Percentiles rank a stretch among this genome's conserved stretches.
These are phyloP conservation scores for Lichina pygmaea DNA, from an alignment of 495 filamentous ascomycete species.

Conservation along the genomic window DNA sequence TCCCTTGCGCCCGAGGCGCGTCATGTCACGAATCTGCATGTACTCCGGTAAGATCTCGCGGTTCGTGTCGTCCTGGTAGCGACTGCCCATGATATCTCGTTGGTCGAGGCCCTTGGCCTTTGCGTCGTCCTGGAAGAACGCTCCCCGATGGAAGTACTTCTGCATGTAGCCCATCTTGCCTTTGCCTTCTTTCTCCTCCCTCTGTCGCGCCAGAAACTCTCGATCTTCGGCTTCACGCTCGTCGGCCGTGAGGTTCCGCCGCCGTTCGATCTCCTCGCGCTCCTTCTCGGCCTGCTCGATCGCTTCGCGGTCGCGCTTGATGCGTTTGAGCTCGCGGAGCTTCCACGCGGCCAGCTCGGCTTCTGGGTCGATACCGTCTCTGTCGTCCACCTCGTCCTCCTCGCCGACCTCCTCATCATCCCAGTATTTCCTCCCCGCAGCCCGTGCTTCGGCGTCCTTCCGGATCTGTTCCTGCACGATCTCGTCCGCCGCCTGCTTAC, in stretches of 20 bases:
- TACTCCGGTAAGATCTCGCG: slow-evolving; percentile 69
- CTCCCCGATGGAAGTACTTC: slow-evolving; percentile 90
- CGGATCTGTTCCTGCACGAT: slow-evolving; percentile 74
- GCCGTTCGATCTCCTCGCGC: slow-evolving; percentile 67
- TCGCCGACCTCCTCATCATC: slow-evolving; percentile 53
- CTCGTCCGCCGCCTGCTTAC: slow-evolving; percentile 40
- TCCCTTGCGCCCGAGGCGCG: slow-evolving; percentile 77
- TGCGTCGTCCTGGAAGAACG: slow-evolving; percentile 70
- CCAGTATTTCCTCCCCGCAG: slow-evolving; percentile 55
- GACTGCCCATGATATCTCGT: slow-evolving; percentile 55
- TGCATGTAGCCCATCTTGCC: slow-evolving; percentile 84
- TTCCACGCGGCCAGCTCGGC: slow-evolving; percentile 87
- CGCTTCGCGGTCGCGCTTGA: slow-evolving; percentile 60
- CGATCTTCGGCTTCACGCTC: slow-evolving; percentile 73
- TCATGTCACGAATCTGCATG: slow-evolving; percentile 83
- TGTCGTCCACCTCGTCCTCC: slow-evolving; percentile 47
- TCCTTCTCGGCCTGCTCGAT: slow-evolving; percentile 70
- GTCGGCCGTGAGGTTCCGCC: slow-evolving; percentile 63
- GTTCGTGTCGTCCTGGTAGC: slow-evolving; percentile 53
- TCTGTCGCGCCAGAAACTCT: slow-evolving; percentile 47
- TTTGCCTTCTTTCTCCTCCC: slow-evolving; percentile 54
- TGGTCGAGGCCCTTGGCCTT: slow-evolving; percentile 43
- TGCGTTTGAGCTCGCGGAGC: slow-evolving; percentile 62
- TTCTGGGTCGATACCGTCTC: slow-evolving; percentile 63
- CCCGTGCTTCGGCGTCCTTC: slow-evolving; percentile 46